phyloP scores from a whole-genome alignment of 1,284 basidiomycete species.

The Leccinum glutinopallens region DNA sequence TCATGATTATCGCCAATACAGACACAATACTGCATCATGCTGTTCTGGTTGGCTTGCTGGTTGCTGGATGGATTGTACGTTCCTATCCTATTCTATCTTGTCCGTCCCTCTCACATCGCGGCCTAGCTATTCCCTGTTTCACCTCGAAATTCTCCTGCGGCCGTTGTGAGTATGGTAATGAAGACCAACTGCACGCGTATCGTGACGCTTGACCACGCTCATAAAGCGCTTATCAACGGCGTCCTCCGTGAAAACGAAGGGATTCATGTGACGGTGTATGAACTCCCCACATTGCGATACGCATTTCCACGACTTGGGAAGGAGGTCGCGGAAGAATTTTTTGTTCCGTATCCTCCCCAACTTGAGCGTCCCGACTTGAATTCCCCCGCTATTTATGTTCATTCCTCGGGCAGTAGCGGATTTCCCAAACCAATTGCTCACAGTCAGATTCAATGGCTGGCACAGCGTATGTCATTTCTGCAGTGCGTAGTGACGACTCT shows the following conservation, averaged over 20 bases:
- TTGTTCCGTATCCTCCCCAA: conserved; percentile 31
- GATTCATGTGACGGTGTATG: conserved; percentile 20
- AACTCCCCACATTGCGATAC: conserved; percentile 34
- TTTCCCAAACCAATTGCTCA: conserved; percentile 38
- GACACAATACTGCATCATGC: conserved; percentile 41
- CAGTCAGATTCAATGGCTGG: conserved; percentile 30
- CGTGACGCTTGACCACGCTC: conserved; percentile 31
- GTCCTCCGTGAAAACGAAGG: conserved; percentile 18
- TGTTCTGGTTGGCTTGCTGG: conserved; percentile 29
- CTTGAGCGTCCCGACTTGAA: conserved; percentile 15
- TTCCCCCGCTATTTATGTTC: conserved; percentile 34
- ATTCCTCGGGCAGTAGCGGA: conserved; percentile 43
- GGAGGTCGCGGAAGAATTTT: conserved; percentile 31
- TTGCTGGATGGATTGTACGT: conserved; percentile 36
- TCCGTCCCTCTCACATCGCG: neutral
- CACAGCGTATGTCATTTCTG: neutral
- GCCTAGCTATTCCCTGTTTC: conserved; percentile 40
- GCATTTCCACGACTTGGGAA: conserved; percentile 38
- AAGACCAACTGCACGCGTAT: conserved; percentile 35
- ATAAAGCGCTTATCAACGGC: conserved; percentile 30
- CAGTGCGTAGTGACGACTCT: too few species aligned
- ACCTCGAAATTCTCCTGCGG: conserved; percentile 35
- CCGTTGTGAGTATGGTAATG: conserved; percentile 35
- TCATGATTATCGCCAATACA: conserved; percentile 38
- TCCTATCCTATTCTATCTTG: neutral